Evolutionary conservation across 129 eudicot genomes (phyloP).

Genomic region (Helichrysum umbraculigerum): DNA sequence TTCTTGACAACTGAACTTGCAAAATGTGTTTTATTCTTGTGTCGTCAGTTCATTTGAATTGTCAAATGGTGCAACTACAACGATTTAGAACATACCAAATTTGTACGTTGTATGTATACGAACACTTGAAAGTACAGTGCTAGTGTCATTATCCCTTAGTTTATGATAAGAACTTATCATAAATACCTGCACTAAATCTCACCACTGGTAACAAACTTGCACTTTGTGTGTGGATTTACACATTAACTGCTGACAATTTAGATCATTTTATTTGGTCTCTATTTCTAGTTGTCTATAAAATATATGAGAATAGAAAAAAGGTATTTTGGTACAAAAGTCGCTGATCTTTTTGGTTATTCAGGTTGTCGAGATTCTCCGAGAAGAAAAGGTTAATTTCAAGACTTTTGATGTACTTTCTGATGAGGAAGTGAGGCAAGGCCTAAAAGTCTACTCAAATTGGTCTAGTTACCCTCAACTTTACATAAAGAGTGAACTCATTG

Average conservation of each 20-base stretch:
- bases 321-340: background rate
- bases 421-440: slow-evolving; percentile 94
- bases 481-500: slow-evolving; percentile 83
- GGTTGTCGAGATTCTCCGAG: slow-evolving; percentile 83
- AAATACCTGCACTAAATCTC: background rate
- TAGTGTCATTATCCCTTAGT: background rate
- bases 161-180: background rate
- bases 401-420: slow-evolving; percentile 78
- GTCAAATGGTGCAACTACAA: no score
- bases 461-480: slow-evolving; percentile 97
- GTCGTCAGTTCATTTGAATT: no score
- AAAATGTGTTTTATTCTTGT: background rate
- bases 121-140: no score
- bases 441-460: slow-evolving; percentile 91
- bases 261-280: background rate
- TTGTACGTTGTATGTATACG: no score
- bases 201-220: background rate
- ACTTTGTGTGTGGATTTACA: background rate
- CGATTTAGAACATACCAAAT: no score
- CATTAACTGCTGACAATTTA: background rate
- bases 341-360: background rate
- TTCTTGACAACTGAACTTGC: background rate
- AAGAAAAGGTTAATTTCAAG: slow-evolving; percentile 67
- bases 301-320: no score
- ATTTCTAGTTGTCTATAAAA: background rate